Conservation (phyloP, 2,329 filamentous ascomycete genomes). For the Epichloe hybrida region DNA sequence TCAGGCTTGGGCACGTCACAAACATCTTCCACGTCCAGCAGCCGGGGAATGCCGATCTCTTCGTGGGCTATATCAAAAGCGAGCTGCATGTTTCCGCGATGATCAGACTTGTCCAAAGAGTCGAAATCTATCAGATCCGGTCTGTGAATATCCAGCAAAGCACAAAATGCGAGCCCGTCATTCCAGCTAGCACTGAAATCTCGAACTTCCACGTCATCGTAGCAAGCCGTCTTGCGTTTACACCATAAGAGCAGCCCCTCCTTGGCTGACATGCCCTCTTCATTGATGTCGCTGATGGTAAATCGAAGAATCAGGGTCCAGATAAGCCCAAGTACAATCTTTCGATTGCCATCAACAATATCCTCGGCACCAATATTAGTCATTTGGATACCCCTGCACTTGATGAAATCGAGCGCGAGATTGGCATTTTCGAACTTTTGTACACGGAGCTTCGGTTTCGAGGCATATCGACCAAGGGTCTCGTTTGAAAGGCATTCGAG, state of each 20-base stretch:
- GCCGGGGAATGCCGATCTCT: slow-evolving; percentile 91
- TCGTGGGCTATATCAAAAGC: slow-evolving; percentile 93
- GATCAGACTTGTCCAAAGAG: slow-evolving; percentile 82
- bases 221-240: slow-evolving; percentile 95
- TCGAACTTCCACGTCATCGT: slow-evolving; percentile 88
- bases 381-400: slow-evolving; percentile 82
- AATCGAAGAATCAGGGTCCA: slow-evolving; percentile 98
- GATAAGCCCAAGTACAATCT: slow-evolving; percentile 93
- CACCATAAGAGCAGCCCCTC: slow-evolving; percentile 94
- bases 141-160: slow-evolving; percentile 88
- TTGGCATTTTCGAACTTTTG: slow-evolving; percentile 98
- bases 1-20: slow-evolving; percentile 94
- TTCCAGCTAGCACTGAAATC: slow-evolving; percentile 98
- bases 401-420: slow-evolving; percentile 86
- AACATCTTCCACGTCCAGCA: slow-evolving; percentile 95
- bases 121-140: slow-evolving; percentile 97
- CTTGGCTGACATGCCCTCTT: slow-evolving; percentile 94
- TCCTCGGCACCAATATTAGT: slow-evolving; percentile 98
- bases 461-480: slow-evolving; percentile 90
- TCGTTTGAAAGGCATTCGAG: slow-evolving; percentile 92
- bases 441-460: slow-evolving; percentile 88
- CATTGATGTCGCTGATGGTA: slow-evolving; percentile 97
- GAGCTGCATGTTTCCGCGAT: slow-evolving; percentile 92
- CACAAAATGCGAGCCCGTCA: slow-evolving; percentile 91
- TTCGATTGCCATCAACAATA: slow-evolving; percentile 93